phyloP scores from a whole-genome alignment of 2,329 filamentous ascomycete species.

The Pestalotiopsis sp. region DNA sequence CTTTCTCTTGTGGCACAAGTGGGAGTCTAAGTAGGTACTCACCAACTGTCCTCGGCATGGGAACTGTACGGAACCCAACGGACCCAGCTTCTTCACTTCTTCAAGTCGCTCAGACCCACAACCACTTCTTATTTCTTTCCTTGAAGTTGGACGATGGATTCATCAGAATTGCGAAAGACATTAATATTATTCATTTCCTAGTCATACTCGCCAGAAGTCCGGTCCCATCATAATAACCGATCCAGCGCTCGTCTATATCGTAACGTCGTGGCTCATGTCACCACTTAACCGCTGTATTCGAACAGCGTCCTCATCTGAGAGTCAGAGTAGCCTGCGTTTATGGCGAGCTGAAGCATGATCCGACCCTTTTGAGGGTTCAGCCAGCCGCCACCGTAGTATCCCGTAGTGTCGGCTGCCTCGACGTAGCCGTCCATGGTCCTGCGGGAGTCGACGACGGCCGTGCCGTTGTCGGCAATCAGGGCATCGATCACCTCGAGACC shows the following conservation, averaged over 20 bases:
- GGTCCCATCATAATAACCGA: background rate
- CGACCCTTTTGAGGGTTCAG: conserved; percentile 5
- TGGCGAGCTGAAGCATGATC: conserved; percentile 10
- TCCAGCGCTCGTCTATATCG: background rate
- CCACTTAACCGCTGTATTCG: background rate
- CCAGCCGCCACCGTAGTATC: conserved; percentile 37
- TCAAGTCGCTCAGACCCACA: no score
- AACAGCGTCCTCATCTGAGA: conserved; percentile 8
- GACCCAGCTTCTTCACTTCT: no score
- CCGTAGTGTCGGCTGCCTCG: conserved; percentile 40
- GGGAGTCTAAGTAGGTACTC: no score
- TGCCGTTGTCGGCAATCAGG: conserved; percentile 45
- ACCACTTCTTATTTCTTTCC: no score
- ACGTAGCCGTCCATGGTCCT: conserved; percentile 56
- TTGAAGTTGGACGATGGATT: no score
- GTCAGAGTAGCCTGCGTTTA: background rate
- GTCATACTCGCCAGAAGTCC: background rate
- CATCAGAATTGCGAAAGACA: background rate
- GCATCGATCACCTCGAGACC: conserved; percentile 43
- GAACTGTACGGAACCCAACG: no score
- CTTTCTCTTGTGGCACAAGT: no score
- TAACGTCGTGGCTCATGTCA: background rate
- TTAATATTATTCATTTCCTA: background rate
- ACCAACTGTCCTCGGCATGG: no score
- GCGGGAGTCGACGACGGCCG: conserved; percentile 54